These are phyloP conservation scores for Tetracentron sinense DNA, from an alignment of 164 flowering plant species.

Conservation along the genomic window DNA sequence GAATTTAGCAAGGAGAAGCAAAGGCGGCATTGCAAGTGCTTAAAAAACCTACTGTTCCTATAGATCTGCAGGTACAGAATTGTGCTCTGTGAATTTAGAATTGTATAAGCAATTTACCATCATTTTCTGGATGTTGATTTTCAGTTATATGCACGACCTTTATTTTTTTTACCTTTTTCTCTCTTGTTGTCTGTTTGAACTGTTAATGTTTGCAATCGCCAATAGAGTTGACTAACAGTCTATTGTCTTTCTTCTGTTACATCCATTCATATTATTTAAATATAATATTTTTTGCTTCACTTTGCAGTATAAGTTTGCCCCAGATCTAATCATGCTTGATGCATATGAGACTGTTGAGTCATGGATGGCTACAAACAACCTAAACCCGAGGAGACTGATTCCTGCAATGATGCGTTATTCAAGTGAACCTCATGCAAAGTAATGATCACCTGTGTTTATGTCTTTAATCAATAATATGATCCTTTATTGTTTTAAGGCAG, in stretches of 20 bases:
- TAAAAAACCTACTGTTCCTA: slow-evolving; percentile 72
- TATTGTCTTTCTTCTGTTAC: neutral
- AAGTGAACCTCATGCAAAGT: slow-evolving; percentile 99
- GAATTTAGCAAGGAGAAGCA: slow-evolving; percentile 89
- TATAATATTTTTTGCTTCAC: neutral
- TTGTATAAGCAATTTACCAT: no score
- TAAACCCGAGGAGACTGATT: slow-evolving; percentile 90
- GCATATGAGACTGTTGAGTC: slow-evolving; percentile 98
- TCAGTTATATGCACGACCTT: no score
- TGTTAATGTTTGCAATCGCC: neutral
- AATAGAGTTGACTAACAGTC: no score
- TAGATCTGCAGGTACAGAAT: slow-evolving; percentile 78
- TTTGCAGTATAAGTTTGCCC: slow-evolving; percentile 96
- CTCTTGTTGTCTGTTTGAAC: slow-evolving; percentile 5
- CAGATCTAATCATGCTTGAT: slow-evolving; percentile 97
- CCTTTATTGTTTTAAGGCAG: slow-evolving; percentile 1
- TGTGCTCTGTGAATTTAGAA: slow-evolving; percentile 9
- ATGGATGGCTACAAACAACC: slow-evolving; percentile 81
- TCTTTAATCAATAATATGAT: slow-evolving; percentile 1
- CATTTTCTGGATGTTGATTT: no score
- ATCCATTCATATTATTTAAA: neutral
- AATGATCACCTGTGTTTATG: slow-evolving; percentile 21
- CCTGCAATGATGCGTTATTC: slow-evolving; percentile 99
- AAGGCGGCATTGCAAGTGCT: slow-evolving; percentile 94
- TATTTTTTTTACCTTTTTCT: neutral